Percentiles rank a stretch among this genome's conserved stretches.
Evolutionary conservation across 768 basidiomycete species (phyloP).

Genomic region (Trametopsis cervina): DNA sequence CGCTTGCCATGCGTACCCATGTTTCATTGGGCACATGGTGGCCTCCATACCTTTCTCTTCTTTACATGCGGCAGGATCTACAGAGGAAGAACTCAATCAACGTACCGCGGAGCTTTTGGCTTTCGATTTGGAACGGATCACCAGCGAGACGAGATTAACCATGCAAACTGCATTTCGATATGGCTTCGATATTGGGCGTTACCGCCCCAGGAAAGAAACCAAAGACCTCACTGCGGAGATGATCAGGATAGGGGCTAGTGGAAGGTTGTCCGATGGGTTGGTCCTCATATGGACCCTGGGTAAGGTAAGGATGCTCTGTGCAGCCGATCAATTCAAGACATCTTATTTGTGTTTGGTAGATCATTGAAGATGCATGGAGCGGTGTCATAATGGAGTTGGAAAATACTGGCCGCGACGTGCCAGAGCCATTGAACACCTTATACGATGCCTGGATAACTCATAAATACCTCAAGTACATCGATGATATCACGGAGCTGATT

Average conservation of each 20-base stretch:
- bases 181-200: conserved; percentile 38
- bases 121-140: conserved; percentile 49
- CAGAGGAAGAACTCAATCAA: conserved; percentile 31
- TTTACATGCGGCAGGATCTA: conserved; percentile 24
- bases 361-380: no score
- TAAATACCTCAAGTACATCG: no score
- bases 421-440: no score
- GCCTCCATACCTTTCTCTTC: conserved; percentile 47
- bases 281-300: conserved; percentile 81
- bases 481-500: no score
- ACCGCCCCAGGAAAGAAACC: conserved; percentile 53
- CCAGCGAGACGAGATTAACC: conserved; percentile 57
- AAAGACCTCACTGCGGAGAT: conserved; percentile 70
- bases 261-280: conserved; percentile 52
- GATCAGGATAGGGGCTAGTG: conserved; percentile 40
- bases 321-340: no score
- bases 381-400: no score
- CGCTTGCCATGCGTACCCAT: conserved; percentile 67
- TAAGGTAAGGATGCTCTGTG: conserved; percentile 38
- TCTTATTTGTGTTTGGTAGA: no score
- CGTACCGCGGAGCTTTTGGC: conserved; percentile 42
- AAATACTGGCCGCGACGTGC: no score
- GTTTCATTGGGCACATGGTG: conserved; percentile 63
- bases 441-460: no score
- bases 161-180: conserved; percentile 38